Conservation (phyloP, 352 stramenopile species). For the Phytophthora brassicae region DNA sequence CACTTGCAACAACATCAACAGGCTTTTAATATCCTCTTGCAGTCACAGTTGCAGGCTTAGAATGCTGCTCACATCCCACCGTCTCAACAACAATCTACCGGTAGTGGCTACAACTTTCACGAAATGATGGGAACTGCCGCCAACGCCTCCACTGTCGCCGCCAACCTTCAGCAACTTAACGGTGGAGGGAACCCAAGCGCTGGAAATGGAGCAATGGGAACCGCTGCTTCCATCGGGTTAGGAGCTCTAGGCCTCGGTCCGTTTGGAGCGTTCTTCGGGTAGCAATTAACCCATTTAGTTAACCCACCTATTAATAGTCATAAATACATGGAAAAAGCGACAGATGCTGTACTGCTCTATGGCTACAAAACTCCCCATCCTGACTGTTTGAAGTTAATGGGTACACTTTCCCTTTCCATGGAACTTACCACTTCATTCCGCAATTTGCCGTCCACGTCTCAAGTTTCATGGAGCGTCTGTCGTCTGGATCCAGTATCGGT, state of each 20-base stretch:
- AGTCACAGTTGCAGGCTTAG: conserved; percentile 1
- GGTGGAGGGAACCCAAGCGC: conserved; percentile 4
- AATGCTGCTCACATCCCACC: not conserved
- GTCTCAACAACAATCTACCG: conserved; percentile 1
- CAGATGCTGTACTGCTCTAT: too few species aligned
- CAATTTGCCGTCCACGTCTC: conserved; percentile 7
- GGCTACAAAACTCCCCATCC: not conserved
- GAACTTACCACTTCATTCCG: conserved; percentile 13
- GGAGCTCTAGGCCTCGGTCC: conserved; percentile 17
- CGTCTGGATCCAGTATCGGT: conserved; percentile 16
- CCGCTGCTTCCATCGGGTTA: conserved; percentile 11
- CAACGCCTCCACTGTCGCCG: conserved; percentile 17
- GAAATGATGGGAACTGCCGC: conserved; percentile 19
- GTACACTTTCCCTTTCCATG: conserved; percentile 24
- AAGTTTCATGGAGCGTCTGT: conserved; percentile 24
- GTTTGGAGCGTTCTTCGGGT: conserved; percentile 5
- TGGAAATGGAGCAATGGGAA: conserved; percentile 10
- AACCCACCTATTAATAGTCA: too few species aligned
- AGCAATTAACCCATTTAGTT: not conserved
- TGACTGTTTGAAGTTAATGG: conserved; percentile 18
- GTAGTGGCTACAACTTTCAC: conserved; percentile 16
- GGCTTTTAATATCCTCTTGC: not conserved
- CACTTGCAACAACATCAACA: conserved; percentile 19
- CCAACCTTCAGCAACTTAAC: conserved; percentile 24
- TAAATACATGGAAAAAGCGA: too few species aligned